Conservation (phyloP, 139 green algal species). For the Coccomyxa sp. region DNA sequence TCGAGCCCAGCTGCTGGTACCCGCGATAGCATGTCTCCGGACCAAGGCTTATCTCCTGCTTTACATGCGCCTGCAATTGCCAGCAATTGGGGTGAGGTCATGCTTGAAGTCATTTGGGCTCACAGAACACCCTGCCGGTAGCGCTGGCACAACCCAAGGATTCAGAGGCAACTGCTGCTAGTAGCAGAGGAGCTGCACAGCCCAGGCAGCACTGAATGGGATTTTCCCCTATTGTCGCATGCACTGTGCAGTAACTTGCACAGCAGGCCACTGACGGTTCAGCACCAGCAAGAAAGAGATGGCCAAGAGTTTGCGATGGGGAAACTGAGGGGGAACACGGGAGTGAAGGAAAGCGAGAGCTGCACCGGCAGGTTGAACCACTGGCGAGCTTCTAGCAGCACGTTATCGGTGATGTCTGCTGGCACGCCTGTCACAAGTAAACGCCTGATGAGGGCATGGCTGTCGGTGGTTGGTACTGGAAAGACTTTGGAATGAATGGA, state of each 20-base stretch:
- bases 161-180: background rate
- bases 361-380: constrained; percentile 49
- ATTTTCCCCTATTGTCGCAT: background rate
- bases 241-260: background rate
- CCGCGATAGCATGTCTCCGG: constrained; percentile 35
- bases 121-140: background rate
- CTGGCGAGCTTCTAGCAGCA: constrained; percentile 28
- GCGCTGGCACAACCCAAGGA: background rate
- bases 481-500: background rate
- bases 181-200: background rate
- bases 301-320: background rate
- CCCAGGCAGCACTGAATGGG: no score
- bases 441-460: no score
- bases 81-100: background rate
- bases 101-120: background rate
- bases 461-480: no score
- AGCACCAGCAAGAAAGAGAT: no score
- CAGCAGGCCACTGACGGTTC: no score
- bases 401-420: constrained; percentile 4
- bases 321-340: background rate
- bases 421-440: constrained; percentile 25
- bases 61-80: constrained; percentile 25
- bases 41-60: constrained; percentile 30
- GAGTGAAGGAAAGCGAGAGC: background rate
- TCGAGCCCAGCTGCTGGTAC: constrained; percentile 51